These are phyloP conservation scores for Hyaloscypha finlandica DNA, from an alignment of 495 filamentous ascomycete genomes.

Conservation along the genomic window DNA sequence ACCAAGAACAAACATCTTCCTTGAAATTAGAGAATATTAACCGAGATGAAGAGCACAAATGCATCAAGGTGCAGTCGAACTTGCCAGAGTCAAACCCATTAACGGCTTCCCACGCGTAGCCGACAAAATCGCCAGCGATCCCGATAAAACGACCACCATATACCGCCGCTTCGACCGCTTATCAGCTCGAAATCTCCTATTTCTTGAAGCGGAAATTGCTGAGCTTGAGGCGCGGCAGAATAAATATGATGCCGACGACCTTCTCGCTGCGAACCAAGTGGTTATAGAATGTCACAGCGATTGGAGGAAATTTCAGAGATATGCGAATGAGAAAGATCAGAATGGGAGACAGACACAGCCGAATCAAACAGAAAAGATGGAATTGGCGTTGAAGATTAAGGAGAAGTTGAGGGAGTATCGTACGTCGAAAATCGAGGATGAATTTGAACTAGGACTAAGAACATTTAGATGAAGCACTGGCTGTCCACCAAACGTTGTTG, in stretches of 20 bases:
- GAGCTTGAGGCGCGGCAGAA: constrained; percentile 15
- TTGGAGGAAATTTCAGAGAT: neutral
- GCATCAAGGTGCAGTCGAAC: too few species aligned
- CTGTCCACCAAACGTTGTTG: neutral
- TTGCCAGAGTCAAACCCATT: neutral
- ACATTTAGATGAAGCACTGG: neutral
- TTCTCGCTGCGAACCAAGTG: too few species aligned
- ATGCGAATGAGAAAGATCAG: neutral
- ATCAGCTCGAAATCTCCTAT: constrained; percentile 20
- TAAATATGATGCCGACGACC: constrained; percentile 11
- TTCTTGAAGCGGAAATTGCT: constrained; percentile 17
- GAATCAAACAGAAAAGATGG: neutral
- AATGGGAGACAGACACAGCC: neutral
- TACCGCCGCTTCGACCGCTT: constrained; percentile 22
- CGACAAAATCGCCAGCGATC: constrained; percentile 13
- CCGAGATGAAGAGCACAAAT: too few species aligned
- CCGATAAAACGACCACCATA: constrained; percentile 23
- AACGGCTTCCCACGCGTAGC: constrained; percentile 16
- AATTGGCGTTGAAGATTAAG: neutral
- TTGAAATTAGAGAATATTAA: too few species aligned
- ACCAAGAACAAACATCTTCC: too few species aligned
- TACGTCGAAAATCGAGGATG: too few species aligned
- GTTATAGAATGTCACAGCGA: neutral
- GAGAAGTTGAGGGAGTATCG: neutral
- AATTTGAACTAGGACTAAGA: too few species aligned